Base-by-base conservation (phyloP, 108 stramenopile species). In the Cyclotella baltica region DNA sequence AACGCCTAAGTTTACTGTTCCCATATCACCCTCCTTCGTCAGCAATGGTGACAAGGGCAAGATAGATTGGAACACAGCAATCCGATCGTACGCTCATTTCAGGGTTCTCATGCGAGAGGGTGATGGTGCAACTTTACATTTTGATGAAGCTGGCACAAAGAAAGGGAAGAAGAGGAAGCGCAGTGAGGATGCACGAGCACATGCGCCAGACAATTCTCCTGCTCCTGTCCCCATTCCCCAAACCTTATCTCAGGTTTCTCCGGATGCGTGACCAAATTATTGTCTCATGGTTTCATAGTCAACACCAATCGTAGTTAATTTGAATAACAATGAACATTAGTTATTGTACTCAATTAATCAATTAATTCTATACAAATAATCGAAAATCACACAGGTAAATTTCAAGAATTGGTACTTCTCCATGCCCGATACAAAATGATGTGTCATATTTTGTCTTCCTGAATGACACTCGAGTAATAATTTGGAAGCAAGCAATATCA, bases 11-110 rank as follows among this genome's bases (percentile, higher is more conserved):
- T 83, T 77, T 66, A 48, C 40, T 68, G 76, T 43, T 28, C 48
- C 29, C 19, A 28, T 77, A 4, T 38, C 46, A 67, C 58, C 75
- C 36, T 68, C 77, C 33, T 73, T 67, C 48, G 29, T 25, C 1
- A 2, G 22, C 3, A 22, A 23, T 35, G 38, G 40, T 38, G 36
- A 11, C 6, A 57, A 57, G 25, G 56, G 69, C 20, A 37, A 36
- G 23, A 77, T 83, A 62, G 71, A 68, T 72, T 83, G 82, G 82
- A 43, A 55, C 57, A 67, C 56, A 23, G 76, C 82, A n/a, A 57
- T 71, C 23, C 46, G 66, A 27, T 69, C 75, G 28, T 83, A 83
- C 62, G 62, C 76, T 11, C 46, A 37, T 9, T 77, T 83, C 51
- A 55, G 71, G 9, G 22, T 48, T 29, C 71, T 72, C 9, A 72